Evolutionary conservation across 2,329 filamentous ascomycete genomes (phyloP).

Genomic region (Chalaropsis ovoidea): DNA sequence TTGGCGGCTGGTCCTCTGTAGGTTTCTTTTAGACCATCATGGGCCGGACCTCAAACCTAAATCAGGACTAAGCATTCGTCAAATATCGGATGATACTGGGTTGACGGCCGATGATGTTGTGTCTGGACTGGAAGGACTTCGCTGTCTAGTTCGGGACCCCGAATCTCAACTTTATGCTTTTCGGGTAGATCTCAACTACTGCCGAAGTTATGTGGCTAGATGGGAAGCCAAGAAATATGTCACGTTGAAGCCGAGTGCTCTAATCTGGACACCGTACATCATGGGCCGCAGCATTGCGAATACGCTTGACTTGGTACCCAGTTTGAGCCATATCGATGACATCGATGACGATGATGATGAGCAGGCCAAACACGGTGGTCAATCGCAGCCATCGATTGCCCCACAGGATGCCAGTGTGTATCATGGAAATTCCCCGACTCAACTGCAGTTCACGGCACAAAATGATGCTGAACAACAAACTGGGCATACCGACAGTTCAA

Average conservation of each 20-base stretch:
- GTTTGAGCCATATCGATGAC: slow-evolving; percentile 74
- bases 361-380: neutral
- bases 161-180: slow-evolving; percentile 82
- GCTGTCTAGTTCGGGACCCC: slow-evolving; percentile 81
- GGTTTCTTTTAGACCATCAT: slow-evolving; percentile 54
- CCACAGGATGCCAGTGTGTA: slow-evolving; percentile 23
- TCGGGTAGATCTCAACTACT: slow-evolving; percentile 75
- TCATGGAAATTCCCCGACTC: neutral
- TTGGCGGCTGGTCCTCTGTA: slow-evolving; percentile 82
- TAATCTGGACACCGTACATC: slow-evolving; percentile 94
- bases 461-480: slow-evolving; percentile 16
- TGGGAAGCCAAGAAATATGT: slow-evolving; percentile 87
- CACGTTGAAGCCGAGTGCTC: slow-evolving; percentile 63
- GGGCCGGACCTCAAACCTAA: slow-evolving; percentile 31
- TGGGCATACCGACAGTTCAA: slow-evolving; percentile 6
- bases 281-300: slow-evolving; percentile 81
- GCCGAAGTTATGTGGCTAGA: slow-evolving; percentile 74
- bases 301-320: slow-evolving; percentile 71
- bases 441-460: slow-evolving; percentile 2
- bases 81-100: slow-evolving; percentile 79
- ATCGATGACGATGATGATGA: slow-evolving; percentile 41
- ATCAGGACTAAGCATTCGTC: slow-evolving; percentile 47
- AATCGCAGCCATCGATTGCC: slow-evolving; percentile 20
- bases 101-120: slow-evolving; percentile 96
- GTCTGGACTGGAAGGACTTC: slow-evolving; percentile 79